These are phyloP conservation scores for Seminavis robusta DNA, from an alignment of 108 stramenopile genomes.

Conservation along the genomic window DNA sequence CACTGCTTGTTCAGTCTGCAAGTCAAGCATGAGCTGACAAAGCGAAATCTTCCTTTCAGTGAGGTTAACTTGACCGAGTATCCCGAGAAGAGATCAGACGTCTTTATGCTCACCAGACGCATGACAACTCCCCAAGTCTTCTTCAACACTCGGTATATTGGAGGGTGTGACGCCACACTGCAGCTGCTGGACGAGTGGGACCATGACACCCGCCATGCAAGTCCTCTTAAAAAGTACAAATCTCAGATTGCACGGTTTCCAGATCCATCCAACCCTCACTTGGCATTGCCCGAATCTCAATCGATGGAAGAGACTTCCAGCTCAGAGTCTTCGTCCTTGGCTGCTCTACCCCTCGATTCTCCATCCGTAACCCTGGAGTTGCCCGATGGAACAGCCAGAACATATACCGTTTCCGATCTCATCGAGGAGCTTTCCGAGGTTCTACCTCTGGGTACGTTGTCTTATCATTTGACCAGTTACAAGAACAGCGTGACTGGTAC, in stretches of 20 bases:
- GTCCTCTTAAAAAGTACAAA: not conserved
- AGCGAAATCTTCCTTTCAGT: not conserved
- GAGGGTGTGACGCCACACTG: not conserved
- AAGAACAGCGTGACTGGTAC: no score
- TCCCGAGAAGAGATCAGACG: not conserved
- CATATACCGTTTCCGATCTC: no score
- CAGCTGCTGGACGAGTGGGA: conserved; percentile 7
- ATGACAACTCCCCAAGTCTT: conserved; percentile 2
- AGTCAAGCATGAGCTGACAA: no score
- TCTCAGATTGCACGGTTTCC: conserved; percentile 1
- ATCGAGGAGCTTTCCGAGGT: no score
- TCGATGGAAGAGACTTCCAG: no score
- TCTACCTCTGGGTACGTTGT: no score
- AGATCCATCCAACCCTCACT: not conserved
- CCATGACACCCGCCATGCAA: not conserved
- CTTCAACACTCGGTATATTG: conserved; percentile 10
- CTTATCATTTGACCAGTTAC: no score
- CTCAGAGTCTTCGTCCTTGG: no score
- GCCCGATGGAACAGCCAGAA: no score
- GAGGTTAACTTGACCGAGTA: conserved; percentile 3
- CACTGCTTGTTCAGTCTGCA: no score
- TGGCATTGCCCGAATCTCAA: not conserved
- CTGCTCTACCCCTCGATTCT: no score
- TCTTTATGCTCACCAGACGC: not conserved
- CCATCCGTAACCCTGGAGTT: no score